These are phyloP conservation scores for Kentomonas sorsogonicus DNA, from an alignment of 208 protist genomes.

Conservation along the genomic window DNA sequence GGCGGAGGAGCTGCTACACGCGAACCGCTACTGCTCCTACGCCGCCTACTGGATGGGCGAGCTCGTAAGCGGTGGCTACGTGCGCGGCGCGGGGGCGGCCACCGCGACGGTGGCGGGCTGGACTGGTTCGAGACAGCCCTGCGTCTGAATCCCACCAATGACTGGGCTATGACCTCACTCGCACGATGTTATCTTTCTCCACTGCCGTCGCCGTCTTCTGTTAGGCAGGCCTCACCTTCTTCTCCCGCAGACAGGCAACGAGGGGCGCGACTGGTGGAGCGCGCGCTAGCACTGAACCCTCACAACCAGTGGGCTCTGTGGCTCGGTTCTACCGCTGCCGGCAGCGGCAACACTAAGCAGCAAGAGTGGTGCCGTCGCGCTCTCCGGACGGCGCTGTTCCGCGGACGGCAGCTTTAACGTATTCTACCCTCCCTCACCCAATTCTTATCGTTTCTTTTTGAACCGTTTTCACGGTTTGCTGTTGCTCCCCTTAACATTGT, in stretches of 20 bases:
- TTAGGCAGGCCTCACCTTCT: neutral
- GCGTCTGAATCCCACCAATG: constrained; percentile 25
- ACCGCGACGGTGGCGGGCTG: too few relatives aligned
- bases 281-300: neutral
- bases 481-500: constrained; percentile 11
- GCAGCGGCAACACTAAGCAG: too few relatives aligned
- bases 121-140: constrained; percentile 12
- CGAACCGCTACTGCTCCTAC: constrained; percentile 26
- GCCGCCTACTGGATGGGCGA: constrained; percentile 38
- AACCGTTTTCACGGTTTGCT: constrained; percentile 11
- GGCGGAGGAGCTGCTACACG: constrained; percentile 15
- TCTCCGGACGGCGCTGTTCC: neutral
- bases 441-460: neutral
- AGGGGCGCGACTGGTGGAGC: neutral
- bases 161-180: constrained; percentile 39
- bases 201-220: too few relatives aligned
- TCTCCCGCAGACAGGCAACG: neutral
- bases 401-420: too few relatives aligned
- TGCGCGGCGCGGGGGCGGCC: neutral
- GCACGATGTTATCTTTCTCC: constrained; percentile 12
- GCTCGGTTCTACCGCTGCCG: too few relatives aligned
- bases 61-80: neutral
- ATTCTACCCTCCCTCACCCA: neutral
- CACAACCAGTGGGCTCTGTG: constrained; percentile 16
- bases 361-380: neutral